phyloP scores from a whole-genome alignment of 306 rosid genomes.

The Lathyrus sativus region DNA sequence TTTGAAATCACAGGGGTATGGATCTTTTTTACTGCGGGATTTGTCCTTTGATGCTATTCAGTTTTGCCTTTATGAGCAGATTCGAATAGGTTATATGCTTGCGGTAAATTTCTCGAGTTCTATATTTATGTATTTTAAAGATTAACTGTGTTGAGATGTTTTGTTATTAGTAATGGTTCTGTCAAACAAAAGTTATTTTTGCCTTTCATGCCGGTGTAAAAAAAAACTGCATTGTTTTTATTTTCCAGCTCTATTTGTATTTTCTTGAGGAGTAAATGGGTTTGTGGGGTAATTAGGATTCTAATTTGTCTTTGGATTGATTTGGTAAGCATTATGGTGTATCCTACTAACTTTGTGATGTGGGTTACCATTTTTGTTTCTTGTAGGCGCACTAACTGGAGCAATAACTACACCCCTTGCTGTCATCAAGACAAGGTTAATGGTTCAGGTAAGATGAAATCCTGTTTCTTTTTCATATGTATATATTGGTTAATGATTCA shows the following conservation, averaged over 20 bases:
- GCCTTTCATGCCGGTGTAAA: background rate
- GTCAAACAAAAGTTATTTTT: constrained; percentile 10
- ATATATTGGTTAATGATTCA: constrained; percentile 60
- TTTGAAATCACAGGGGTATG: constrained; percentile 69
- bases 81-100: constrained; percentile 79
- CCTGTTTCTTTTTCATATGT: constrained; percentile 7
- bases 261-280: background rate
- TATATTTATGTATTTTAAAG: constrained; percentile 17
- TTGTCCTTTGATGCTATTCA: constrained; percentile 95
- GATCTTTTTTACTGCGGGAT: constrained; percentile 86
- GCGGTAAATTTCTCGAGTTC: constrained; percentile 59
- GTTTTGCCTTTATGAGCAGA: constrained; percentile 93
- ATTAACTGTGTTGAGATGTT: constrained; percentile 4
- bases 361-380: constrained; percentile 20
- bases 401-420: constrained; percentile 95
- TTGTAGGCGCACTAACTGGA: constrained; percentile 88
- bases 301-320: background rate
- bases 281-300: too few species aligned
- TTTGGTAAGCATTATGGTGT: constrained; percentile 19
- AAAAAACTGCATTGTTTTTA: background rate
- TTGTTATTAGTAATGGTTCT: background rate
- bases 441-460: constrained; percentile 73
- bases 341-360: constrained; percentile 24
- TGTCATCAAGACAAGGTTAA: constrained; percentile 90
- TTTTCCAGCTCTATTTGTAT: constrained; percentile 4